Base-by-base conservation (phyloP, 176 grass and related monocot species). In the Tillandsia leiboldiana region DNA sequence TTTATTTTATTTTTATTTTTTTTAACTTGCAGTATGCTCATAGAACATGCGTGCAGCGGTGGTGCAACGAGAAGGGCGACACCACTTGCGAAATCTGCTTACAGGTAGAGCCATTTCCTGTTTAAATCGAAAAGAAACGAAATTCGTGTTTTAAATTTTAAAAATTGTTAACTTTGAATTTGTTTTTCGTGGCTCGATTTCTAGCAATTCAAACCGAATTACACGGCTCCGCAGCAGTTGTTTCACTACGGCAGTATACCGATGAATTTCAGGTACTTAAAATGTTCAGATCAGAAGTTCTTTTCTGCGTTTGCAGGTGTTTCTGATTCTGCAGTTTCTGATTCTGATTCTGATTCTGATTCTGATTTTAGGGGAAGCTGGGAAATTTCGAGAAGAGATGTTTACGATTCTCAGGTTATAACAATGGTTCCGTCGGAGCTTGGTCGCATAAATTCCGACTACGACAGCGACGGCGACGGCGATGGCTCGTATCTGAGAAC, bases 31-130 rank as follows among this genome's bases (percentile, higher is more conserved):
- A 99, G 94, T 93, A 93, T 9, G 94, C 84, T 0, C 94, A 99
- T 62, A 78, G 94, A 48, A 87, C 86, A 82, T 99, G 94, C 77
- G 80, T 99, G 67, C 94, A 99, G 10, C 77, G 80, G 0, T 99
- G 94, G 94, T 99, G 94, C 63, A 88, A 93, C 9, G 94, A 99
- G 78, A 99, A 99, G 53, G 94, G 94, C 0, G 86, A 99, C 68
- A 93, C 87, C 12, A 73, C 74, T 20, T 97, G 94, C 11, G 89
- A 97, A 77, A 97, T 97, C 83, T 97, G 94, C 66, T 65, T 97
- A 67, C 89, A 90, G 94, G 94, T 99, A 80, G 70, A 57, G 24
- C 8, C 28, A 29, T 29, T 29, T 29, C 28, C 33, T 7, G 4
- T 42, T 42, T 42, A 4, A 42, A 42, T 42, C 33, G 1, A 42